A percentile compares a stretch with the other conserved stretches of the same genome.
Evolutionary conservation across 169 alveolate genomes (phyloP).

Genomic region (Plasmodium gonderi): DNA sequence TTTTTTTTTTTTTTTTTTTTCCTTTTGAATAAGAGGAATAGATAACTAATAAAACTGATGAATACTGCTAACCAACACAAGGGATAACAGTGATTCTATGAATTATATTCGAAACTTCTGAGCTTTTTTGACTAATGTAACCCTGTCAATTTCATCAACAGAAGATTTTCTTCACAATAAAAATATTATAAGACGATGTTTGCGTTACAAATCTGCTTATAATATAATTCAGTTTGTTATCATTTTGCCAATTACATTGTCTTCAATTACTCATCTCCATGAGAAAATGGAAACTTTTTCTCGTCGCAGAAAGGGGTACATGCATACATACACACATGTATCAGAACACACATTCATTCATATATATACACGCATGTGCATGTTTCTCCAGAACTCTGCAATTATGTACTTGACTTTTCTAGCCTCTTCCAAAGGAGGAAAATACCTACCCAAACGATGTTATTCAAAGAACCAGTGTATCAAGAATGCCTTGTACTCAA

Average conservation of each 20-base stretch:
- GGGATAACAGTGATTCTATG: no score
- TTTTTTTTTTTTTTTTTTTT: no score
- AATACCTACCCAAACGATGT: no score
- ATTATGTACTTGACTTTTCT: neutral
- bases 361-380: neutral
- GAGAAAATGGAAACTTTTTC: neutral
- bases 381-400: neutral
- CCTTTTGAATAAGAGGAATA: no score
- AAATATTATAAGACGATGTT: neutral
- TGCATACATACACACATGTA: neutral
- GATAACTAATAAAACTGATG: no score
- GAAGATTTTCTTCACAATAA: neutral
- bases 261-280: neutral
- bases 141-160: conserved; percentile 18
- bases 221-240: conserved; percentile 1
- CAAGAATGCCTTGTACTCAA: no score
- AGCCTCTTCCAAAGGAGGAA: neutral
- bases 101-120: neutral
- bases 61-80: no score
- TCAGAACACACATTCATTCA: neutral
- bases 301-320: neutral
- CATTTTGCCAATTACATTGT: conserved; percentile 4
- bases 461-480: no score
- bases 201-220: neutral
- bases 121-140: neutral